Conservation (phyloP, 352 stramenopile species). For the Pythium volutum region DNA sequence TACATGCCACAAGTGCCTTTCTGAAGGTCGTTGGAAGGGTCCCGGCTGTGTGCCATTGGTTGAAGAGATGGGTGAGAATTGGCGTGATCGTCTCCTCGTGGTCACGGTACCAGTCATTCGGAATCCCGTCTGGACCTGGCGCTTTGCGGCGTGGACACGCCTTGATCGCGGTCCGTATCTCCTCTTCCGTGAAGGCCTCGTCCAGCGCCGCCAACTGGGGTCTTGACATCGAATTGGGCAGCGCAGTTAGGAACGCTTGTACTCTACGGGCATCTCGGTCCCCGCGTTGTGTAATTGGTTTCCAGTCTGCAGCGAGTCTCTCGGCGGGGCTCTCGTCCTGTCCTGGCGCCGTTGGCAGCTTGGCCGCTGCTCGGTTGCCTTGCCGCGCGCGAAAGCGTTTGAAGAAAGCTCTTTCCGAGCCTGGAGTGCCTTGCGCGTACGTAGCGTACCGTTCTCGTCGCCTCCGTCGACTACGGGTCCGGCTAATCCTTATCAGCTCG, state of each 20-base stretch:
- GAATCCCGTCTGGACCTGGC: slow-evolving; percentile 3
- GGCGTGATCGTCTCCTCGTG: not conserved
- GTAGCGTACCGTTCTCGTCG: no score
- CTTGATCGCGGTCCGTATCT: not conserved
- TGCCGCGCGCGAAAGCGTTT: no score
- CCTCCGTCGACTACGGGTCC: no score
- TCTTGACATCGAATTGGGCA: not conserved
- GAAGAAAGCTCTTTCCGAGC: no score
- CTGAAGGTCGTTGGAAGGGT: slow-evolving; percentile 1
- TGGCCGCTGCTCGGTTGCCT: no score
- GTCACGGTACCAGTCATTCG: slow-evolving; percentile 20
- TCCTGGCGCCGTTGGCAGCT: no score
- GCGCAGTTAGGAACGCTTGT: not conserved
- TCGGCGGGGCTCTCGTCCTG: not conserved
- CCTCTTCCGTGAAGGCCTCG: slow-evolving; percentile 9
- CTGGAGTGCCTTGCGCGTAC: no score
- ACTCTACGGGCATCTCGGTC: not conserved
- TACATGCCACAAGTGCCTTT: not conserved
- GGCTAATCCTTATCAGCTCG: no score
- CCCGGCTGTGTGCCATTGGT: not conserved
- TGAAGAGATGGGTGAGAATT: no score
- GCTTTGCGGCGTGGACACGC: slow-evolving; percentile 3
- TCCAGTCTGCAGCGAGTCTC: not conserved
- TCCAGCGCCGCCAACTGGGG: not conserved
- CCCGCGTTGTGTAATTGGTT: slow-evolving; percentile 3